Evolutionary conservation across 257 asterid species (phyloP).

Genomic region (Nicotiana obtusifolia): DNA sequence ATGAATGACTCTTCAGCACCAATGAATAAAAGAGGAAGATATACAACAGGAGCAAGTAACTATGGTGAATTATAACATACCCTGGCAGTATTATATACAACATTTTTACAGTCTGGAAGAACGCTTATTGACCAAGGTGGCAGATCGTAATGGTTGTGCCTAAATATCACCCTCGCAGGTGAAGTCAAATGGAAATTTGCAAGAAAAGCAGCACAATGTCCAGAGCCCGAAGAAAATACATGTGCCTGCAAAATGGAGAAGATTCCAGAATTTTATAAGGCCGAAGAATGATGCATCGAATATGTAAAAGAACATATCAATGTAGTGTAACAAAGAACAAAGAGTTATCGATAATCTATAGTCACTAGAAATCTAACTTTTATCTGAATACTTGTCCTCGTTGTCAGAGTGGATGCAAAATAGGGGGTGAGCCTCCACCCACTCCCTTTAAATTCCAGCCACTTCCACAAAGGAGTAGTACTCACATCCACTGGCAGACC

Average conservation of each 20-base stretch:
- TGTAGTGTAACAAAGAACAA: background rate
- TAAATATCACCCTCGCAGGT: slow-evolving; percentile 62
- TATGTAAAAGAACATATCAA: background rate
- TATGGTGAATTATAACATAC: slow-evolving; percentile 32
- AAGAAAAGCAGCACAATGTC: slow-evolving; percentile 83
- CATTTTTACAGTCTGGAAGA: slow-evolving; percentile 79
- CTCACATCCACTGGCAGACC: background rate
- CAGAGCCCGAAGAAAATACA: slow-evolving; percentile 53
- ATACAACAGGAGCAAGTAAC: background rate
- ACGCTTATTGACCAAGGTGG: slow-evolving; percentile 98
- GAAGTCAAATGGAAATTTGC: slow-evolving; percentile 58
- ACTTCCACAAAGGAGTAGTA: background rate
- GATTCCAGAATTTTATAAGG: slow-evolving; percentile 2
- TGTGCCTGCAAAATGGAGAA: slow-evolving; percentile 51
- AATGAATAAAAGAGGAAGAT: background rate
- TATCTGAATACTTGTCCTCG: background rate
- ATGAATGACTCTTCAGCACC: background rate
- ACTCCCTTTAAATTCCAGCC: background rate
- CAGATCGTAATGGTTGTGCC: slow-evolving; percentile 50
- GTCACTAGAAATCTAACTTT: background rate
- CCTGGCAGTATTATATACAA: slow-evolving; percentile 68
- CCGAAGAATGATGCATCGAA: background rate
- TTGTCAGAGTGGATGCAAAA: background rate
- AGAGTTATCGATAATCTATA: background rate
- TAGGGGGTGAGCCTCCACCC: background rate